A percentile compares a stretch with the other conserved stretches of the same genome.
Evolutionary conservation across 2,329 filamentous ascomycete genomes (phyloP).

Genomic region (Neonectria ditissima): DNA sequence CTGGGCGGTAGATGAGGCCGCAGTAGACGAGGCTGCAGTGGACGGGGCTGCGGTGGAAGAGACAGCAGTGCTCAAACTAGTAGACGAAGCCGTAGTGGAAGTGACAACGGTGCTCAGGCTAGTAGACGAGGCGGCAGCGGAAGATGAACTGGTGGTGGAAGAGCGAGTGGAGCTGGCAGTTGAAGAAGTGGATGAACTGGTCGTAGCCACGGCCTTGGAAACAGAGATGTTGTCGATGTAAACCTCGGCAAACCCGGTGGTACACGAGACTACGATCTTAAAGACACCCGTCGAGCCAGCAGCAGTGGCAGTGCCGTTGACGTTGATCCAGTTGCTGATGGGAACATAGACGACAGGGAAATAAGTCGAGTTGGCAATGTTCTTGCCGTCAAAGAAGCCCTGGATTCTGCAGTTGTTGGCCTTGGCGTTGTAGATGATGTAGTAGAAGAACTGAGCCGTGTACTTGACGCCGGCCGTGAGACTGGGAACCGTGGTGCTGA

Average conservation of each 20-base stretch:
- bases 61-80: no score
- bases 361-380: slow-evolving; percentile 14
- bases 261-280: background rate
- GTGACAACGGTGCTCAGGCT: no score
- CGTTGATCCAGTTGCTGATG: background rate
- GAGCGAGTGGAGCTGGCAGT: background rate
- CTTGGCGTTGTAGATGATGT: slow-evolving; percentile 1
- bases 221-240: background rate
- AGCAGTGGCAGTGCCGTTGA: no score
- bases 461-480: background rate
- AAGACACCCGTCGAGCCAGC: background rate
- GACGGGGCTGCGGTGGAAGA: no score
- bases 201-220: background rate
- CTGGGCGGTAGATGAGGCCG: no score
- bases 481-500: slow-evolving; percentile 4
- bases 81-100: no score
- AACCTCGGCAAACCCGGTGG: background rate
- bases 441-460: slow-evolving; percentile 12
- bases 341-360: slow-evolving; percentile 3
- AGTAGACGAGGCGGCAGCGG: no score
- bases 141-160: background rate
- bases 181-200: background rate
- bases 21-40: no score
- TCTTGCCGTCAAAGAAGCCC: slow-evolving; percentile 5
- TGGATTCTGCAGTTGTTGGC: slow-evolving; percentile 17